phyloP scores from a whole-genome alignment of 2,329 filamentous ascomycete genomes.

The Exophiala phaeomuriformis region DNA sequence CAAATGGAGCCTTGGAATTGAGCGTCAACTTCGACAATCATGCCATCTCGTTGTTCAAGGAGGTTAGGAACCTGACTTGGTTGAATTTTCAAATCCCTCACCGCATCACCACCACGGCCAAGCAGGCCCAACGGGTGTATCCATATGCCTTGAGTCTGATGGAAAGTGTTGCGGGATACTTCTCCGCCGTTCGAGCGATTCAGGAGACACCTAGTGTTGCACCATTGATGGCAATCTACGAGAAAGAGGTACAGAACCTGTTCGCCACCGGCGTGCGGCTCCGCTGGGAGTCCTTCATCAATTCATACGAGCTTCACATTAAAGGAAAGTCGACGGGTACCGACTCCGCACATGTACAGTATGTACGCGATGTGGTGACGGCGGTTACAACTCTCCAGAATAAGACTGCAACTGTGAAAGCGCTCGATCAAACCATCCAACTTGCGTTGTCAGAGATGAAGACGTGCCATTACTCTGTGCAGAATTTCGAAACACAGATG shows the following conservation, averaged over 20 bases:
- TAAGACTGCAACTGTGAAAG: constrained; percentile 71
- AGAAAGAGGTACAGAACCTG: constrained; percentile 78
- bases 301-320: constrained; percentile 86
- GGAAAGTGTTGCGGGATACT: constrained; percentile 92
- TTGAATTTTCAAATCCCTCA: constrained; percentile 91
- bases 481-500: constrained; percentile 71
- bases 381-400: constrained; percentile 80
- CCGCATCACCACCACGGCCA: constrained; percentile 88
- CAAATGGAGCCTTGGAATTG: constrained; percentile 80
- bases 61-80: constrained; percentile 93
- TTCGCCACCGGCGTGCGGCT: constrained; percentile 82
- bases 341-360: constrained; percentile 93
- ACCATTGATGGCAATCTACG: constrained; percentile 80
- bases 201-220: constrained; percentile 79
- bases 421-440: constrained; percentile 73
- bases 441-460: constrained; percentile 76
- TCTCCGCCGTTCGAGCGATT: constrained; percentile 80
- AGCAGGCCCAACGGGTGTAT: constrained; percentile 97
- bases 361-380: constrained; percentile 85
- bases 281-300: constrained; percentile 96
- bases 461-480: constrained; percentile 71
- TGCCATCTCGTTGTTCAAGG: constrained; percentile 96
- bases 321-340: constrained; percentile 52
- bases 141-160: constrained; percentile 96
- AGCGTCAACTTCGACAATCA: constrained; percentile 95